A percentile compares a stretch with the other conserved stretches of the same genome.
These are phyloP conservation scores for Coniella vitis DNA, from an alignment of 2,329 filamentous ascomycete genomes.

Conservation along the genomic window DNA sequence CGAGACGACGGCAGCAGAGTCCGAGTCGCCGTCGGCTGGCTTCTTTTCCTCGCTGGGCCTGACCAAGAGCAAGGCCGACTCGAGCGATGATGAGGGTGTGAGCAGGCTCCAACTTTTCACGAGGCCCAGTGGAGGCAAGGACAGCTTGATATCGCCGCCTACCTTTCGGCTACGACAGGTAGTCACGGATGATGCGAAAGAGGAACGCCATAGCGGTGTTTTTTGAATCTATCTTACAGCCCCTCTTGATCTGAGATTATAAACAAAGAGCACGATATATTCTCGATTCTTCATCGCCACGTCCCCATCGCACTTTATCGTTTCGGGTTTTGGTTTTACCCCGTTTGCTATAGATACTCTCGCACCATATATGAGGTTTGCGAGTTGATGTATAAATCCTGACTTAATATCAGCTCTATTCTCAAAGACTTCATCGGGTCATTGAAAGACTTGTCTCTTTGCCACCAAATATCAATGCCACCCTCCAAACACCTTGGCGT, in stretches of 20 bases:
- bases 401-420: too few species aligned
- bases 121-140: background rate
- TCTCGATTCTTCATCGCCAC: too few species aligned
- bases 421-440: too few species aligned
- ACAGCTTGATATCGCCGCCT: constrained; percentile 5
- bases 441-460: too few species aligned
- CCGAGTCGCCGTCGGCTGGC: background rate
- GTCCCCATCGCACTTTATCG: too few species aligned
- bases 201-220: background rate
- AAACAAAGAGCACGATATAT: too few species aligned
- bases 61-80: background rate
- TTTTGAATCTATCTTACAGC: background rate
- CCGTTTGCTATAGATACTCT: too few species aligned
- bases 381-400: too few species aligned
- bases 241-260: background rate
- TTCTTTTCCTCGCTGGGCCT: background rate
- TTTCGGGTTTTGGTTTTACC: too few species aligned
- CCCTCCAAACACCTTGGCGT: too few species aligned
- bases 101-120: background rate
- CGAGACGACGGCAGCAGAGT: background rate
- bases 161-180: constrained; percentile 13
- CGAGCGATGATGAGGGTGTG: constrained; percentile 8
- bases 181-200: constrained; percentile 1
- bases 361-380: too few species aligned
- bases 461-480: too few species aligned